Evolutionary conservation across 805 yeast species (phyloP), one percentile per base, ranked within the genome.

Genomic region (Lipomyces spencermartinsiae): DNA sequence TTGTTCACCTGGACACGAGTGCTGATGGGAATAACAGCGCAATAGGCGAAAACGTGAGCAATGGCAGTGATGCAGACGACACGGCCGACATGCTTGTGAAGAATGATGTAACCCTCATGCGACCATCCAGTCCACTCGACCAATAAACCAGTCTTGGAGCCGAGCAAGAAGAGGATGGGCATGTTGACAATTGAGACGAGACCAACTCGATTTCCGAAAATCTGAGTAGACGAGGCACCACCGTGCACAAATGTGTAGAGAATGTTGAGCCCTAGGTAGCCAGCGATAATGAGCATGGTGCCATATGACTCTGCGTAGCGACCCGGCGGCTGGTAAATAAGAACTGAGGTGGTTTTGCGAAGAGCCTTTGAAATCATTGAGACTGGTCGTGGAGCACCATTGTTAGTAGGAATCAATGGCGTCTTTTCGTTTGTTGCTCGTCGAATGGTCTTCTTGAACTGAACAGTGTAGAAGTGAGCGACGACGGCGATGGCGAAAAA

Each of bases 91-190:
- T 68, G 71, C 67, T 68, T 64, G 63, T 69, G 72, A 25, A 69
- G 71, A 59, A 68, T 61, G 62, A 68, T 69, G 65, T 68, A 64
- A n/a, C 72, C 69, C 63, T 69, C 72, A 33, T 69, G 71, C 59
- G 72, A 69, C 72, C 72, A 69, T 59, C 72, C 72, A 43, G 71
- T 64, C 69, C 68, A 64, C 51, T 69, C 71, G 57, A 65, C 72
- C 29, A 69, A 63, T 9, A 69, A 65, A 61, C 71, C 72, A 31
- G 71, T 69, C 69, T 69, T 69, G 39, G 72, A 68, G 43, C 72
- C 72, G 59, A 69, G 72, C n/a, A 68, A 51, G 71, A 68, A 69
- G 37, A 69, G 72, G 54, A 69, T 64, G 35, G 72, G 72, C 69
- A 69, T 68, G 72, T 69, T 69, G 65, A 67, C 71, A 66, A 69